Evolutionary conservation across 768 basidiomycete genomes (phyloP), one percentile per base, ranked within the genome.

Genomic region (Coprinopsis marcescibilis): DNA sequence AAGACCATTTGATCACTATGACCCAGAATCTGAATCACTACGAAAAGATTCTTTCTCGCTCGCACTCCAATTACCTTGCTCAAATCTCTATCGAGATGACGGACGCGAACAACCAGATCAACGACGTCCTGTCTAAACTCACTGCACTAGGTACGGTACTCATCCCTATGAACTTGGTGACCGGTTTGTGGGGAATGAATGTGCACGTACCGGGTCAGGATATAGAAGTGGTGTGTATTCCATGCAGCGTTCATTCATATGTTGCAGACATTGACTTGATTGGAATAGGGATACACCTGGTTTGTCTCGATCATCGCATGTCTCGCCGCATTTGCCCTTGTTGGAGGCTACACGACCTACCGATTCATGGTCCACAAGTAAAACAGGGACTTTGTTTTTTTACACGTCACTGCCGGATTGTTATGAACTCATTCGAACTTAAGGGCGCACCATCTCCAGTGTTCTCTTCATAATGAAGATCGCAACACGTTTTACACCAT

Each of bases 41-140:
- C 72, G 96, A 99, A 63, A 99, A 98, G 74, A 98, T 99, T 60
- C 75, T 99, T 7, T 98, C 95, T 3, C 85, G 96, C 32, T 97
- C 95, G 32, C 96, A 99, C 66, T 97, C 94, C 29, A 99, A 99
- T 63, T 99, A 99, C 68, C 84, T 99, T 42, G 96, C 96, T 1
- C 96, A 98, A 60, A 99, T 99, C 56, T 96, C 93, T 34, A 98
- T 99, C 66, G 96, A 98, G 71, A 99, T 98, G 95, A 95, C 92
- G 27, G 94, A 97, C 58, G 96, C 96, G 33, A 99, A 99, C 69
- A 99, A 99, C 65, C 93, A 98, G 70, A 99, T 98, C 71, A 99
- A 99, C 67, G 93, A 98, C 60, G 96, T 99, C 2, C 80, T 98
- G 4, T 91, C 89, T 3, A 97, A 97, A 71, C 73, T 99, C 50